Percentiles rank a stretch among this genome's conserved stretches.
phyloP scores from a whole-genome alignment of 345 rosid species.

The Eucalyptus albens region DNA sequence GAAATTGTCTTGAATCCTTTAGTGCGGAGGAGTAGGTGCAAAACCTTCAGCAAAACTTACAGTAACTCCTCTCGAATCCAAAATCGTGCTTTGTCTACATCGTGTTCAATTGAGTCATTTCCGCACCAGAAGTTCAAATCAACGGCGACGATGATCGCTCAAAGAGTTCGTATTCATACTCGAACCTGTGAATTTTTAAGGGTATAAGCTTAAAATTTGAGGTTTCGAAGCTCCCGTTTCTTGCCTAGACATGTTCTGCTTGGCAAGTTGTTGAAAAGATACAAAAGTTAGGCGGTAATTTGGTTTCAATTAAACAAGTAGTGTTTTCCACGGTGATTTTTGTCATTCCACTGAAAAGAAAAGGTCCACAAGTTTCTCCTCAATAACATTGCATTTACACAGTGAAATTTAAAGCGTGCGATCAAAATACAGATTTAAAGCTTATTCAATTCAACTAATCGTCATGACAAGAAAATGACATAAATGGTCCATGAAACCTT shows the following conservation, averaged over 20 bases:
- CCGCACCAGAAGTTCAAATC: neutral
- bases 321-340: neutral
- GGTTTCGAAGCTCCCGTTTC: neutral
- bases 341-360: neutral
- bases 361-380: neutral
- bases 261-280: neutral
- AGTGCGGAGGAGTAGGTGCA: neutral
- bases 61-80: neutral
- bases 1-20: neutral
- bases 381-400: neutral
- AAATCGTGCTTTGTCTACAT: neutral
- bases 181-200: neutral
- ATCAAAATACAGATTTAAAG: neutral
- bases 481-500: neutral
- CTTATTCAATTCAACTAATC: neutral
- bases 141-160: neutral
- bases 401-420: neutral
- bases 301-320: neutral
- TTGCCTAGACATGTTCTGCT: neutral
- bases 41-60: neutral
- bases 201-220: neutral
- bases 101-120: neutral
- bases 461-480: neutral
- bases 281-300: neutral
- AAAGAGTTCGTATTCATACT: neutral